A percentile compares a stretch with the other conserved stretches of the same genome.
Evolutionary conservation across 2,329 filamentous ascomycete species (phyloP).

Genomic region (Apiospora rasikravindrae): DNA sequence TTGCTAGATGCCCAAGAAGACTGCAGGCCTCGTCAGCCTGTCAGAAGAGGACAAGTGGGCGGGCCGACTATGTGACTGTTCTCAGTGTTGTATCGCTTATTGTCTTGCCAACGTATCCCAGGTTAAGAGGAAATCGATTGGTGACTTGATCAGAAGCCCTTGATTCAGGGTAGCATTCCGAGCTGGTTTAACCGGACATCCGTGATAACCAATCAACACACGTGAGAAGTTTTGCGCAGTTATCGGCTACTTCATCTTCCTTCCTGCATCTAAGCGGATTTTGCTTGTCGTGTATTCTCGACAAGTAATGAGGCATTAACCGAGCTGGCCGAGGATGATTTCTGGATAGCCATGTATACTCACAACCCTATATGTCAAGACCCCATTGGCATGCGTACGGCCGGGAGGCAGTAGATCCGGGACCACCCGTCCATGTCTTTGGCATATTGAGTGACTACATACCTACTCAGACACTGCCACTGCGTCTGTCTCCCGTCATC

Average conservation of each 20-base stretch:
- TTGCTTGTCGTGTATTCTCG: not conserved
- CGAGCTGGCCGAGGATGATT: not conserved
- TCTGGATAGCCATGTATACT: not conserved
- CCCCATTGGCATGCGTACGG: not conserved
- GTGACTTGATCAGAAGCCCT: not conserved
- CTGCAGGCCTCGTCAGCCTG: not conserved
- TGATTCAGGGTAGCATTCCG: not conserved
- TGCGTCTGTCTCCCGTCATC: not conserved
- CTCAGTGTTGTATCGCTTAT: not conserved
- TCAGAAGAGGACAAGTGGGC: slow-evolving; percentile 11
- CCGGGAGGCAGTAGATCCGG: not conserved
- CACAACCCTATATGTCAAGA: not conserved
- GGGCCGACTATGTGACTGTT: not conserved
- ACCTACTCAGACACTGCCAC: not conserved
- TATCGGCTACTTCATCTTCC: not conserved
- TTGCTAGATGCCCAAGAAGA: not conserved
- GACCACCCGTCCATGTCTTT: not conserved
- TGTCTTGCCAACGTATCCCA: not conserved
- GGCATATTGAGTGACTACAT: not conserved
- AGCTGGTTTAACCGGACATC: not conserved
- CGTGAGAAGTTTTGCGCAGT: not conserved
- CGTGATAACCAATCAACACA: not conserved
- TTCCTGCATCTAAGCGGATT: not conserved
- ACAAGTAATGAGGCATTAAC: not conserved
- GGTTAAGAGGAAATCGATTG: not conserved